Evolutionary conservation across 352 stramenopile genomes (phyloP).

Genomic region (Pelagophyceae sp.): DNA sequence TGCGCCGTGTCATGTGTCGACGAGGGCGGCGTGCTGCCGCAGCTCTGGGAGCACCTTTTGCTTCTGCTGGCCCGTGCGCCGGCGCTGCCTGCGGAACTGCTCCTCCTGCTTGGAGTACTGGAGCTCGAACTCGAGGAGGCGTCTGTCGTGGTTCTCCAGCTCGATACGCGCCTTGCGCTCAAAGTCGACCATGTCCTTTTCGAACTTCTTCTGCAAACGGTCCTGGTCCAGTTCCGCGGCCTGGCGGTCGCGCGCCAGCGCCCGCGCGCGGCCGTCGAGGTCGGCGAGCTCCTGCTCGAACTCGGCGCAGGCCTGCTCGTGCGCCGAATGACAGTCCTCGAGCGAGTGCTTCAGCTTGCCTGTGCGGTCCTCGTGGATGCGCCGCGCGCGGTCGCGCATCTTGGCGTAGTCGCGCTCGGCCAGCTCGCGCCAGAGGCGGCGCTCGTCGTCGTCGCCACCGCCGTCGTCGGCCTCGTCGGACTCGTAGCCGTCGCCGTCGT

Average conservation of each 20-base stretch:
- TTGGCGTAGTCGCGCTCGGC: constrained; percentile 52
- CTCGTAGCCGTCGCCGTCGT: not conserved
- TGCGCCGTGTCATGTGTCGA: no score
- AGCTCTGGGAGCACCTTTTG: no score
- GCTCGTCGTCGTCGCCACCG: constrained; percentile 30
- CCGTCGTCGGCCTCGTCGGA: not conserved
- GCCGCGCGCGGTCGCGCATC: constrained; percentile 48
- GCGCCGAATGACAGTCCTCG: constrained; percentile 44
- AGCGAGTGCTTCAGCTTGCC: constrained; percentile 50
- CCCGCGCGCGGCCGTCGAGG: constrained; percentile 34
- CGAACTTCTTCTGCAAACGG: not conserved
- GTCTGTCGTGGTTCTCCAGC: not conserved
- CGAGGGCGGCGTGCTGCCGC: no score
- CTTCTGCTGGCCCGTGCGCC: no score
- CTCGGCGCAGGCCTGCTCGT: constrained; percentile 50
- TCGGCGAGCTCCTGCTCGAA: constrained; percentile 51
- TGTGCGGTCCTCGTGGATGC: constrained; percentile 54
- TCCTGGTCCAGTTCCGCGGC: not conserved
- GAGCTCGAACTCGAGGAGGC: not conserved
- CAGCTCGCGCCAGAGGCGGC: constrained; percentile 29
- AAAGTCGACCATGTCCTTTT: constrained; percentile 16
- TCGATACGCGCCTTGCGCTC: constrained; percentile 8
- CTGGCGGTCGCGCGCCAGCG: not conserved
- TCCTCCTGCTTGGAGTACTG: not conserved
- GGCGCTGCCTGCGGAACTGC: not conserved